Conservation (phyloP, 306 rosid genomes). For the Cucurbita ficifolia region DNA sequence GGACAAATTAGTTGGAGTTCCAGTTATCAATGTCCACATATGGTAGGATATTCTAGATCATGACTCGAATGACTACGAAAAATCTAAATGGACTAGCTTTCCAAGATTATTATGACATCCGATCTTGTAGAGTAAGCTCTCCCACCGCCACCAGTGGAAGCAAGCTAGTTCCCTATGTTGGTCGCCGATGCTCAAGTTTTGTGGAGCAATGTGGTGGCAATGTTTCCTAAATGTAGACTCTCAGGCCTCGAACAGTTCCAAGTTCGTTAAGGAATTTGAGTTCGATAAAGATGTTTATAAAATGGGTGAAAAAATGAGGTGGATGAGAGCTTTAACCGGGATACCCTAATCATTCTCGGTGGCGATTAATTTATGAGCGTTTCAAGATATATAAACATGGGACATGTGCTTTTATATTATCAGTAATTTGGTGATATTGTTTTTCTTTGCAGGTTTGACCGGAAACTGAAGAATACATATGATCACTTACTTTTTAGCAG, state of each 20-base stretch:
- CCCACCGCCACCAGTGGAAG: too few relatives aligned
- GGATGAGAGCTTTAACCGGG: too few relatives aligned
- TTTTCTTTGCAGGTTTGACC: conserved; percentile 67
- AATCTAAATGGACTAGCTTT: neutral
- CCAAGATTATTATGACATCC: neutral
- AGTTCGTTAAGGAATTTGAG: too few relatives aligned
- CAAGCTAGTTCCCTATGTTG: too few relatives aligned
- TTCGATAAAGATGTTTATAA: too few relatives aligned
- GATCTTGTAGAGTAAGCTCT: neutral
- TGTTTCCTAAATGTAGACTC: too few relatives aligned
- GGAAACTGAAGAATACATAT: conserved; percentile 87
- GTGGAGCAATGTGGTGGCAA: too few relatives aligned
- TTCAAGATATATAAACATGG: neutral
- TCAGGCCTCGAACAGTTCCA: too few relatives aligned
- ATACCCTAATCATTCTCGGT: neutral
- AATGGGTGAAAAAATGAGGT: too few relatives aligned
- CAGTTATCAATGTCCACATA: conserved; percentile 87
- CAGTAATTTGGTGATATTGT: neutral
- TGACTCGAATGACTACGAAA: neutral
- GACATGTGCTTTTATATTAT: neutral
- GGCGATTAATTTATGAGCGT: neutral
- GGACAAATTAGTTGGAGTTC: conserved; percentile 89
- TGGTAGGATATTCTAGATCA: conserved; percentile 22
- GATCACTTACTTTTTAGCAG: conserved; percentile 98
- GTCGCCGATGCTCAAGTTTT: too few relatives aligned